These are phyloP conservation scores for Aspergillus novofumigatus DNA, from an alignment of 2,329 filamentous ascomycete species.

Conservation along the genomic window DNA sequence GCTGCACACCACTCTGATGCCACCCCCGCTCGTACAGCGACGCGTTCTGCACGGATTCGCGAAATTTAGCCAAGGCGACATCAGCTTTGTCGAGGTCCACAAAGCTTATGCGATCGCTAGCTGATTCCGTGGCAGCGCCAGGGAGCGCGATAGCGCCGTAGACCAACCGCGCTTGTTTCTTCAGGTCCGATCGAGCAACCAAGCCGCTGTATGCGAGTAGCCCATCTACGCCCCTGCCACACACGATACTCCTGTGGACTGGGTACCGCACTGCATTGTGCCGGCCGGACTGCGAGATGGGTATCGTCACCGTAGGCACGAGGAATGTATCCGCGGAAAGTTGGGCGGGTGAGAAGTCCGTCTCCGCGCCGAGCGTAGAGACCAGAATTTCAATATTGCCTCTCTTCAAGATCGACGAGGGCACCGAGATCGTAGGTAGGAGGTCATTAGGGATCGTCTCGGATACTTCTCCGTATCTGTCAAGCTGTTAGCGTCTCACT, in stretches of 20 bases:
- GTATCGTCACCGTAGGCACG: slow-evolving; percentile 71
- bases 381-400: slow-evolving; percentile 59
- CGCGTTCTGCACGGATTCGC: slow-evolving; percentile 65
- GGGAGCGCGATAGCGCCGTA: slow-evolving; percentile 42
- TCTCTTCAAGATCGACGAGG: slow-evolving; percentile 52
- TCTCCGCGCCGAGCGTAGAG: slow-evolving; percentile 49
- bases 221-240: slow-evolving; percentile 68
- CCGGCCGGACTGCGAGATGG: slow-evolving; percentile 59
- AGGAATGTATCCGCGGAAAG: slow-evolving; percentile 61
- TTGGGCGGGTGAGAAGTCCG: slow-evolving; percentile 46
- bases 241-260: slow-evolving; percentile 74
- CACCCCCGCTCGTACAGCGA: slow-evolving; percentile 69
- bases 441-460: slow-evolving; percentile 47
- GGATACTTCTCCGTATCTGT: slow-evolving; percentile 52
- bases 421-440: slow-evolving; percentile 52
- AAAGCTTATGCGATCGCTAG: slow-evolving; percentile 37
- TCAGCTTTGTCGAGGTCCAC: slow-evolving; percentile 63
- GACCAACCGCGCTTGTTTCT: slow-evolving; percentile 28
- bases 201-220: slow-evolving; percentile 43
- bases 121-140: slow-evolving; percentile 37
- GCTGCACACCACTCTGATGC: slow-evolving; percentile 66
- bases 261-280: slow-evolving; percentile 70
- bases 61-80: slow-evolving; percentile 62
- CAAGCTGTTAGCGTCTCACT: too few species aligned
- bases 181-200: slow-evolving; percentile 27